phyloP scores from a whole-genome alignment of 306 rosid species.

The Lathyrus aphaca region DNA sequence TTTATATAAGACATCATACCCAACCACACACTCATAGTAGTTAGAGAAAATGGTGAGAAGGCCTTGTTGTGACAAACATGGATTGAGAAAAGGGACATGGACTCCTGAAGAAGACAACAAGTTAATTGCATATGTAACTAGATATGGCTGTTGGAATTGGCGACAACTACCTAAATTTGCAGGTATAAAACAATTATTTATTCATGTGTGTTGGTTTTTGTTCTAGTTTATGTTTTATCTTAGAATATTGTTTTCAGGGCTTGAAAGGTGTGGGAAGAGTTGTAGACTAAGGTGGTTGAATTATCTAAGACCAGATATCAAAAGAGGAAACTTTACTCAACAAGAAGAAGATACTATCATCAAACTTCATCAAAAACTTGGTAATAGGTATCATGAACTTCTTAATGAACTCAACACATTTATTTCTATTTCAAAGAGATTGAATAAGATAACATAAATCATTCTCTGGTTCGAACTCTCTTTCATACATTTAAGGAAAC shows the following conservation, averaged over 20 bases:
- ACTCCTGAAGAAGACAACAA: slow-evolving; percentile 67
- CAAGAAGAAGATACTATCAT: slow-evolving; percentile 51
- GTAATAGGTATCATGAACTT: slow-evolving; percentile 26
- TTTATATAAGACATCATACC: background rate
- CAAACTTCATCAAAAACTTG: too few species aligned
- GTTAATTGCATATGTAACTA: slow-evolving; percentile 59
- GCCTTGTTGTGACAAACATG: slow-evolving; percentile 55
- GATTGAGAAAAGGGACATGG: slow-evolving; percentile 72
- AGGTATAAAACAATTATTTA: slow-evolving; percentile 39
- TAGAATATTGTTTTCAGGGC: slow-evolving; percentile 23
- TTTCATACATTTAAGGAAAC: too few species aligned
- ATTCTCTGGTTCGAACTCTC: too few species aligned
- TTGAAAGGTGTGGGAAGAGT: slow-evolving; percentile 46
- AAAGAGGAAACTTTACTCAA: slow-evolving; percentile 54
- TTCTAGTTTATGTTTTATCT: background rate
- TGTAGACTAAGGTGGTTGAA: slow-evolving; percentile 44
- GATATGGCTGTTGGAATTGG: slow-evolving; percentile 73
- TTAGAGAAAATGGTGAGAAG: slow-evolving; percentile 54
- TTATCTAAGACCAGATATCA: slow-evolving; percentile 37
- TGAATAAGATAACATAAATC: too few species aligned
- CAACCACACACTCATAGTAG: background rate
- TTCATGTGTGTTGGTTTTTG: background rate
- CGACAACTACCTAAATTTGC: slow-evolving; percentile 72
- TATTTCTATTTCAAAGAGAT: too few species aligned
- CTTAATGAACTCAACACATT: too few species aligned